Base-by-base conservation (phyloP, 2,329 filamentous ascomycete species). In the Neocatenulostroma microsporum region DNA sequence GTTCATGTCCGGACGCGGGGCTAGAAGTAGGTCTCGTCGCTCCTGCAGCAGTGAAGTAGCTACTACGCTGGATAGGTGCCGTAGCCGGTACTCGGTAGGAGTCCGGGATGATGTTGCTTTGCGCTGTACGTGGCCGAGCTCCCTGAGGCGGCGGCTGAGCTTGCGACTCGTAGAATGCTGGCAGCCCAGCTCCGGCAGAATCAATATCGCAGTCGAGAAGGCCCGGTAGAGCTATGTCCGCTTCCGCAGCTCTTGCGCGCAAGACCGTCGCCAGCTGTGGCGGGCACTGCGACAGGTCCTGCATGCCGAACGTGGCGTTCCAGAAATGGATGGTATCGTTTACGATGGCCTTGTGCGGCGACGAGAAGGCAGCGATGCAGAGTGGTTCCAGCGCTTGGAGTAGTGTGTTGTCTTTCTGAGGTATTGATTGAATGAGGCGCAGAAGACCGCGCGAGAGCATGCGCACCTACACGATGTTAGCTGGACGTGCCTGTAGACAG, bases 241-340 rank as follows among this genome's bases (percentile, higher is more conserved):
- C 64, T 35, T 74, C 67, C 1, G 70, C 61, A n/a, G 71, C 69
- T 10, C 87, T 60, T 12, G 72, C 73, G 18, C 73, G 65, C 21
- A 94, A 64, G 2, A 78, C 72, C 2, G 67, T 60, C 48, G 78
- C 76, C 4, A 94, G 66, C 20, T 65, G 66, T 9, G 72, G 60
- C 0, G 86, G 82, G 57, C 84, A 89, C 17, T 74, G 62, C 2
- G 86, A 53, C 4, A 63, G 62, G 3, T 74, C 66, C 25, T 74
- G 69, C 12, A 72, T 63, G 14, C 78, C 78, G 51, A 85, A 86
- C 0, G 79, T 72, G 0, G 61, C 56, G 47, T 87, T 88, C 86
- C 86, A 95, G 43, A 73, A 68, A 12, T 60, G 53, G 18, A 79
- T 66, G 2, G 76, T 71, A 3, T 54, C 54, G 30, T 73, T 73